phyloP scores from a whole-genome alignment of 371 early-diverging fungal genomes.

The Mortierella sp. region DNA sequence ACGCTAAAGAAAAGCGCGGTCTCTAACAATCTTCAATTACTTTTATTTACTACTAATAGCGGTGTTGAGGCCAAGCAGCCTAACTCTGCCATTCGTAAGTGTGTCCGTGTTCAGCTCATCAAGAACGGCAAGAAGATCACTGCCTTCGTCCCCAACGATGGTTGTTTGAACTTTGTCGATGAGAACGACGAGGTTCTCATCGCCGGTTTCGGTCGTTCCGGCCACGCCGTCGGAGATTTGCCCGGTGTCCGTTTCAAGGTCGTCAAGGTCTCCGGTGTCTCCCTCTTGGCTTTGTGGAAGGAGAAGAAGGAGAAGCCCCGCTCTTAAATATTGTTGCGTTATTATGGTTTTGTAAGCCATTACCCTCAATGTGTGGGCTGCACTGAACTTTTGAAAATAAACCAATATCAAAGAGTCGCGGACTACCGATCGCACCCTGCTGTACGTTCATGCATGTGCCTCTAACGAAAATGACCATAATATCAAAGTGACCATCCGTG shows the following conservation, averaged over 20 bases:
- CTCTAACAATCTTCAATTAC: too few species aligned
- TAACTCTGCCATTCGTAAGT: constrained; percentile 99
- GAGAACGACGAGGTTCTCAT: constrained; percentile 94
- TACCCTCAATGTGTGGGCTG: constrained; percentile 33
- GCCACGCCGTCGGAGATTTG: constrained; percentile 91
- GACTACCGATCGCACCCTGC: too few species aligned
- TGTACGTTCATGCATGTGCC: too few species aligned
- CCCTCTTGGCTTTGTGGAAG: constrained; percentile 97
- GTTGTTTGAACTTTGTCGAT: constrained; percentile 99
- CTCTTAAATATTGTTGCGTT: constrained; percentile 70
- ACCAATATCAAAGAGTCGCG: constrained; percentile 47
- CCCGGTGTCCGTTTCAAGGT: constrained; percentile 99
- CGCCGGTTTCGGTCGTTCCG: constrained; percentile 88
- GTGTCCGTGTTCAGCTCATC: constrained; percentile 99
- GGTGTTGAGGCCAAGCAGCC: constrained; percentile 99
- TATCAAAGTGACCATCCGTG: too few species aligned
- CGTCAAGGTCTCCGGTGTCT: constrained; percentile 99
- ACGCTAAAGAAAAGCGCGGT: too few species aligned
- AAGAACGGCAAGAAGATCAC: constrained; percentile 99
- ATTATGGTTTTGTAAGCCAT: constrained; percentile 65
- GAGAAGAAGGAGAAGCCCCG: constrained; percentile 99
- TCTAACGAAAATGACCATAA: too few species aligned
- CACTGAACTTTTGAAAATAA: constrained; percentile 26
- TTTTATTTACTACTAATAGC: constrained; percentile 59
- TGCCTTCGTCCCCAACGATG: constrained; percentile 99